Evolutionary conservation across 345 rosid species (phyloP), one percentile per base, ranked within the genome.

Genomic region (Syzygium jambos): DNA sequence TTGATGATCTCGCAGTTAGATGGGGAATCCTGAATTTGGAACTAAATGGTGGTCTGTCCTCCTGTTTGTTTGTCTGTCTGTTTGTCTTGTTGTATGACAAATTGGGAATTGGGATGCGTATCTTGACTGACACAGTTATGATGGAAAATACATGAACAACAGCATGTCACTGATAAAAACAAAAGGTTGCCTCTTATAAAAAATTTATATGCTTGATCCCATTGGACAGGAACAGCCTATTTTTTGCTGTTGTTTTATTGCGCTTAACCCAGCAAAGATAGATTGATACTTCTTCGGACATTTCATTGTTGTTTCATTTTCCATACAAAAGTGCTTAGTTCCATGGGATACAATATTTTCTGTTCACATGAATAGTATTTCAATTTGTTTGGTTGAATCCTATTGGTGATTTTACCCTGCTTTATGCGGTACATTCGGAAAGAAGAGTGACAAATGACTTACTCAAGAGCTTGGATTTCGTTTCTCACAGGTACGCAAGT

Each of bases 401-500:
- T 38, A 2, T 73, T 73, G 80, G 49, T 21, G 49, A 73, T 19
- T 73, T 73, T 73, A 38, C 49, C 80, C 49, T 73, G 80, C 49
- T 38, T 73, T 73, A 9, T 7, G 8, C 3, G 49, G 80, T 73
- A 19, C 80, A 19, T 38, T 73, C 25, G 5, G 27, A 38, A 73
- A 73, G 80, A 73, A 34, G 80, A 19, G 38, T 38, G 80, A 38
- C 27, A 73, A 15, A 54, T 29, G 41, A 54, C 73, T 86, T 7
- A 73, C 27, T 63, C 51, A 22, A 57, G 85, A 77, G 78, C 54
- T 68, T 43, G 53, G 41, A 54, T 53, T 57, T 78, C 2, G 15
- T 55, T 87, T 88, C 80, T 86, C 80, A 51, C 90, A 96, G 99
- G 99, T 97, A 82, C 93, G 94, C 52, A 95, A 95, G 90, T 95